These are phyloP conservation scores for Xylaria curta DNA, from an alignment of 495 filamentous ascomycete species.

Conservation along the genomic window DNA sequence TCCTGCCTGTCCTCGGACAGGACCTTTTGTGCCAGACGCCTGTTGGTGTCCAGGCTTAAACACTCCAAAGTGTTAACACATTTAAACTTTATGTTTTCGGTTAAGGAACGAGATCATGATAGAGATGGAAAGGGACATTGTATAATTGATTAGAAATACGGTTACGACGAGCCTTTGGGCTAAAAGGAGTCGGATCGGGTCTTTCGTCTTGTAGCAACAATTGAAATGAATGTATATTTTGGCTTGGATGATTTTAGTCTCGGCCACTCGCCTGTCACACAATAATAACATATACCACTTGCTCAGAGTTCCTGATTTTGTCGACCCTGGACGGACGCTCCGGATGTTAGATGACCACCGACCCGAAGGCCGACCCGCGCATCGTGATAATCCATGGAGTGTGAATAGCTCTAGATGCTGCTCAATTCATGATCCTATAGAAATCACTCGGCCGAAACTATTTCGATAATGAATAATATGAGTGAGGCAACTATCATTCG, in stretches of 20 bases:
- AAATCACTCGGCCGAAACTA: neutral
- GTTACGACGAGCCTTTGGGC: neutral
- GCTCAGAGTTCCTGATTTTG: too few species aligned
- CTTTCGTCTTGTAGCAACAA: constrained; percentile 3
- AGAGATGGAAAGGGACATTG: neutral
- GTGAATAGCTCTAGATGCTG: neutral
- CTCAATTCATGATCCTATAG: neutral
- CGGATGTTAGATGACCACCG: neutral
- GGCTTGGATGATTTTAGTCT: neutral
- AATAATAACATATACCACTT: neutral
- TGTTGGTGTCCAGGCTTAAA: constrained; percentile 35
- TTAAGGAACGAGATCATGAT: neutral
- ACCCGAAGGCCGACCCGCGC: neutral
- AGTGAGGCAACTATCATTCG: neutral
- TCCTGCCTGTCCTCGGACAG: constrained; percentile 48
- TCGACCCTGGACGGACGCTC: neutral
- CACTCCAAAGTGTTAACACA: neutral
- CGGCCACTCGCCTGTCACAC: neutral
- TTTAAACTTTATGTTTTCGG: neutral
- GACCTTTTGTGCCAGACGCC: constrained; percentile 49
- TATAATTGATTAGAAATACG: neutral
- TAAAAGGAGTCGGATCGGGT: neutral
- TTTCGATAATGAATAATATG: neutral
- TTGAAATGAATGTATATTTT: neutral
- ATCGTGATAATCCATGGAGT: neutral